Evolutionary conservation across 768 basidiomycete genomes (phyloP), one percentile per base, ranked within the genome.

Genomic region (Hypholoma sublateritium): DNA sequence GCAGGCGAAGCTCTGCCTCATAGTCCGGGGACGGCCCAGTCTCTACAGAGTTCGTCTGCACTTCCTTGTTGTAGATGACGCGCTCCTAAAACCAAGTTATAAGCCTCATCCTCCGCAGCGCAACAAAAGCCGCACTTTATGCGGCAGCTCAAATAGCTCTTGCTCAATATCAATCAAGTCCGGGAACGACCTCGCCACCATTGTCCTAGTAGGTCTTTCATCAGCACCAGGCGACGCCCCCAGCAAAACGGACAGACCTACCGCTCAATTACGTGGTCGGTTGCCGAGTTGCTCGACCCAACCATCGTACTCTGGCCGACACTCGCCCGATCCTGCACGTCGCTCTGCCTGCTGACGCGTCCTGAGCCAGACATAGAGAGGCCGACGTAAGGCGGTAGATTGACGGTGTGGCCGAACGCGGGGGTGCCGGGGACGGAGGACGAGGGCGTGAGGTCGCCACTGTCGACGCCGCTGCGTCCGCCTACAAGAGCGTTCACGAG

Each of bases 131-230:
- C 76, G 46, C 54, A 93, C 94, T 77, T 89, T 93, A 65, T 89
- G 86, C 2, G 94, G 94, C 11, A 95, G 74, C 64, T 95, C 94
- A 62, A 93, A 96, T 5, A 97, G 74, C 67, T 97, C 95, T 65
- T 93, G 87, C 61, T 94, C 91, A 16, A 91, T 80, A 62, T 96
- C 92, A 49, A 96, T 83, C n/a, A 94, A 79, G 66, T 93, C 91
- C n/a, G 83, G 82, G 42, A 85, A 75, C 28, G 81, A 78, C 42
- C 89, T 80, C 11, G 87, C 85, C 4, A 81, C 85, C 65, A 91
- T 76, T 44, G 76, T 76, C 56, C 88, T 91, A 59, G 24, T 12
- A 51, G 51, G 45, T 60, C 42, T 49, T n/a, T 49, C 21, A 22
- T 22, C 44, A 62, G 50, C 36, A 34, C 43, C 24, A 24, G 36